phyloP scores from a whole-genome alignment of 2,329 filamentous ascomycete genomes.

The Xylariomycetidae sp. region DNA sequence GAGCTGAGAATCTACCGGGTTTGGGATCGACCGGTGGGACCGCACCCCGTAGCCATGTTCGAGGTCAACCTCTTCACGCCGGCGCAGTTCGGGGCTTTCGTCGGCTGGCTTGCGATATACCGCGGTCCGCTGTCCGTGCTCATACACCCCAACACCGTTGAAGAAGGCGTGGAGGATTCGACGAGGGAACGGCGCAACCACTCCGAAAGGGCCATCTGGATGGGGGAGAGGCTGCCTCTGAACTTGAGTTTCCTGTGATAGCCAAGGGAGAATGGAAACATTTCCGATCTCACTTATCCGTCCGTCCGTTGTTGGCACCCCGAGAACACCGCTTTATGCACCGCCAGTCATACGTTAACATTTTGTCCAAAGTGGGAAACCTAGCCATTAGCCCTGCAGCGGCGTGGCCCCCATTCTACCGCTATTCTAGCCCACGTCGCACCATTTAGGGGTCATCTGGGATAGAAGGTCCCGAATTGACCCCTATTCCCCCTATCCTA shows the following conservation, averaged over 20 bases:
- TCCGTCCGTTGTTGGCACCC: too few species aligned
- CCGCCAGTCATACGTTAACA: too few species aligned
- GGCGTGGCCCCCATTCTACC: too few species aligned
- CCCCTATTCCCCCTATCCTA: too few species aligned
- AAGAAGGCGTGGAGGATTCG: constrained; percentile 23
- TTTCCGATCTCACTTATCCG: too few species aligned
- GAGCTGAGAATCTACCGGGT: constrained; percentile 77
- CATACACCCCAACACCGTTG: constrained; percentile 71
- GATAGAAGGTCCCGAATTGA: too few species aligned
- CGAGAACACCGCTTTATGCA: too few species aligned
- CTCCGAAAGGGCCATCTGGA: constrained; percentile 64
- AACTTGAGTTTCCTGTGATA: constrained; percentile 33
- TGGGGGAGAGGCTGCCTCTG: constrained; percentile 61
- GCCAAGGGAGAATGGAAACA: not conserved
- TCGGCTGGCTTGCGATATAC: constrained; percentile 79
- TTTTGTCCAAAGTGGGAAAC: too few species aligned
- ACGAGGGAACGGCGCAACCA: constrained; percentile 48
- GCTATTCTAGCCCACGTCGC: too few species aligned
- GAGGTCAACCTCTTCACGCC: constrained; percentile 86
- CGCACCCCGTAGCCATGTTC: constrained; percentile 83
- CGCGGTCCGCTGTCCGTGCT: constrained; percentile 73
- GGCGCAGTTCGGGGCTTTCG: constrained; percentile 80
- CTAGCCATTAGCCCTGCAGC: too few species aligned
- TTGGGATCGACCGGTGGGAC: constrained; percentile 72
- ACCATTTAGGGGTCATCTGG: too few species aligned